Evolutionary conservation across 148 eudicot genomes (phyloP).

Genomic region (Fagopyrum tataricum): DNA sequence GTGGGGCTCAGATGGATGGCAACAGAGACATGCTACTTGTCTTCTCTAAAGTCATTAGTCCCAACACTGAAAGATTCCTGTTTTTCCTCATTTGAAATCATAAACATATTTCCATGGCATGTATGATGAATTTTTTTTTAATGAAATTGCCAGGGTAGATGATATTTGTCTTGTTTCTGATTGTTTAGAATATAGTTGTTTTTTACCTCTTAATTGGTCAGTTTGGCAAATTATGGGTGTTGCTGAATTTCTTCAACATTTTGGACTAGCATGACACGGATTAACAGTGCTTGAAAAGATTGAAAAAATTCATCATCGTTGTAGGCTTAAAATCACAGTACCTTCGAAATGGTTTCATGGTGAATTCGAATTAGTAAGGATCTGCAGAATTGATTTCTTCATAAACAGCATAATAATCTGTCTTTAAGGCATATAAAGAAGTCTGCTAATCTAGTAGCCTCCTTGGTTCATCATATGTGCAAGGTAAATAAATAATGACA

Average conservation of each 20-base stretch:
- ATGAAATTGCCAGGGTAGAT: neutral
- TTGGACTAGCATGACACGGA: neutral
- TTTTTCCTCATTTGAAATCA: neutral
- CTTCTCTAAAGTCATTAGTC: constrained; percentile 50
- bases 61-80: neutral
- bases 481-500: neutral
- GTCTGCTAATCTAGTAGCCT: no score
- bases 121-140: neutral
- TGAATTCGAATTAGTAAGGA: no score
- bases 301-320: no score
- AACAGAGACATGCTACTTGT: constrained; percentile 68
- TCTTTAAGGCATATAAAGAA: neutral
- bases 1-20: constrained; percentile 63
- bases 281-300: no score
- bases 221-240: neutral
- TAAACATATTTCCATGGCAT: no score
- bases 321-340: no score
- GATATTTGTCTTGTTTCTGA: neutral
- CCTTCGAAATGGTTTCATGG: no score
- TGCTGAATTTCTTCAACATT: neutral
- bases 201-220: neutral
- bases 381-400: neutral
- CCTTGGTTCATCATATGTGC: no score
- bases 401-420: neutral
- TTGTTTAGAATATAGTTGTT: neutral